Evolutionary conservation across 176 grass and related monocot genomes (phyloP).

Genomic region (Aegilops speltoides): DNA sequence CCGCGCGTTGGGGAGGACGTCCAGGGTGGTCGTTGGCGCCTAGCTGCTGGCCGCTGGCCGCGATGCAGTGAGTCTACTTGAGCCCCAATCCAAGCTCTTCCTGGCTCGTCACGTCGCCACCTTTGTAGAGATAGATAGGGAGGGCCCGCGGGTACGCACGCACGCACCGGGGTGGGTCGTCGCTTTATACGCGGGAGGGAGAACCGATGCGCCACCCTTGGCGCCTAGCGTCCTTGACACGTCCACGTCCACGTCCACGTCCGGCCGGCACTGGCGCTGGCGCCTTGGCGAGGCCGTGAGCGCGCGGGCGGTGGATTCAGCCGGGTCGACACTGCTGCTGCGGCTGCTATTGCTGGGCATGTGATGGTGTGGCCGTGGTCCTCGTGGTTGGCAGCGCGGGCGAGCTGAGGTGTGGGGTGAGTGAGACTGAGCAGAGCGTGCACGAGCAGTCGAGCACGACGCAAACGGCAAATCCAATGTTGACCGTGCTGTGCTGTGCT

Average conservation of each 20-base stretch:
- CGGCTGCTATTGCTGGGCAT: background rate
- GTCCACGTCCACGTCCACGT: slow-evolving; percentile 18
- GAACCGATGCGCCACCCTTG: slow-evolving; percentile 13
- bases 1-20: slow-evolving; percentile 9
- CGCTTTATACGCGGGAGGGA: slow-evolving; percentile 7
- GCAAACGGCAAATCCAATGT: too few relatives aligned
- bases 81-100: background rate
- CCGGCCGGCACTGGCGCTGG: background rate
- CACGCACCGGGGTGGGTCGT: background rate
- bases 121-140: background rate
- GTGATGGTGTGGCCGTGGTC: background rate
- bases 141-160: background rate
- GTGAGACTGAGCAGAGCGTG: background rate
- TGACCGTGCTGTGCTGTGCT: too few relatives aligned
- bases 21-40: background rate
- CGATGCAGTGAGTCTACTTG: background rate
- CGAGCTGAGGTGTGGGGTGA: background rate
- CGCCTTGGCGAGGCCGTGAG: too few relatives aligned
- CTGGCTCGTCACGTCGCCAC: slow-evolving; percentile 8
- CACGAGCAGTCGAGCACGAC: background rate
- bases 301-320: slow-evolving; percentile 20
- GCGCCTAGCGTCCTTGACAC: slow-evolving; percentile 20
- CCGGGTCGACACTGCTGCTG: background rate
- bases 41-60: background rate
- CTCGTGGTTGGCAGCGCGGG: background rate